These are phyloP conservation scores for Cymodocea nodosa DNA, from an alignment of 116 monocot genomes.

Conservation along the genomic window DNA sequence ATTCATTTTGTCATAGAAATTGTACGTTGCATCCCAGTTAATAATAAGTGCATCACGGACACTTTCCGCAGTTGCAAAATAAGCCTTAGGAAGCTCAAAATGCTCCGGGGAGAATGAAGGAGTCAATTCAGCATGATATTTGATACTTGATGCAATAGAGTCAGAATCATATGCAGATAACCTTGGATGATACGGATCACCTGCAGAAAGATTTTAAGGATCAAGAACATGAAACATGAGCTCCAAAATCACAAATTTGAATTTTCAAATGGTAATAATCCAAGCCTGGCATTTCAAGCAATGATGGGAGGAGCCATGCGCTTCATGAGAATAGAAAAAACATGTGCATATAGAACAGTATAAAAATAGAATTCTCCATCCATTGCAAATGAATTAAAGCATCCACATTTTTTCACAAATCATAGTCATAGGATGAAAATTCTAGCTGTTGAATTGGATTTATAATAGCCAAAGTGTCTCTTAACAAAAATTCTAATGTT, in stretches of 20 bases:
- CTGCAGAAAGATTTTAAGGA: slow-evolving; percentile 17
- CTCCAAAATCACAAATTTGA: not conserved
- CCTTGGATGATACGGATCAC: slow-evolving; percentile 14
- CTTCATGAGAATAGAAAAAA: not conserved
- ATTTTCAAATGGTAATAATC: not conserved
- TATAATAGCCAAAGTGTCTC: no score
- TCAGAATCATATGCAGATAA: slow-evolving; percentile 45
- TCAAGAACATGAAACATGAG: not conserved
- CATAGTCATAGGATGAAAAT: no score
- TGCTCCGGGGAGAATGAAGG: slow-evolving; percentile 78
- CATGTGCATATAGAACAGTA: no score
- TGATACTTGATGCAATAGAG: slow-evolving; percentile 64
- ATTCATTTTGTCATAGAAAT: slow-evolving; percentile 64
- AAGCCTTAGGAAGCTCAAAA: slow-evolving; percentile 82
- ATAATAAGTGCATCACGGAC: slow-evolving; percentile 75
- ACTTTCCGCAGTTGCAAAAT: slow-evolving; percentile 84
- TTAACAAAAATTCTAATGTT: no score
- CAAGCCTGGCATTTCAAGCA: not conserved
- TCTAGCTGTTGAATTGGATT: no score
- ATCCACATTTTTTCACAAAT: no score
- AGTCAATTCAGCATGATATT: slow-evolving; percentile 89
- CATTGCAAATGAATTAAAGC: no score
- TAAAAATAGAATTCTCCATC: no score
- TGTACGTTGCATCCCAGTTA: slow-evolving; percentile 91
- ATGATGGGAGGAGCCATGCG: not conserved